Conservation (phyloP, 1,284 basidiomycete species). For the Malassezia dermatis region DNA sequence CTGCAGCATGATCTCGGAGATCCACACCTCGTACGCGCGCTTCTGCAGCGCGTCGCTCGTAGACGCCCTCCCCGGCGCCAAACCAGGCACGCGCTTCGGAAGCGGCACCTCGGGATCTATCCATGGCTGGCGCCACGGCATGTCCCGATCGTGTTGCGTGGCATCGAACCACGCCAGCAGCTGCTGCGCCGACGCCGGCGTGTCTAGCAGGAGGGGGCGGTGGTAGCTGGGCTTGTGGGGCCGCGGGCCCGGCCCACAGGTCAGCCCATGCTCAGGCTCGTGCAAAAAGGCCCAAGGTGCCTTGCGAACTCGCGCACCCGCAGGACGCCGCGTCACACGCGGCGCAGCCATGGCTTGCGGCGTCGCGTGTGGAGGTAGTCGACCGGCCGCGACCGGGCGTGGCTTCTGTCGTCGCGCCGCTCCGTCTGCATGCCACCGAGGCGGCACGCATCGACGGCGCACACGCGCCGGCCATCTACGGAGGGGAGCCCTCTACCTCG, state of each 20-base stretch:
- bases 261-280: background rate
- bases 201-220: slow-evolving; percentile 24
- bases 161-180: slow-evolving; percentile 57
- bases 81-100: background rate
- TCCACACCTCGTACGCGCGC: slow-evolving; percentile 58
- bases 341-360: background rate
- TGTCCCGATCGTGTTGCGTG: slow-evolving; percentile 59
- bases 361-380: background rate
- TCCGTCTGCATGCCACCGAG: background rate
- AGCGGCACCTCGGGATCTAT: slow-evolving; percentile 18
- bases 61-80: background rate
- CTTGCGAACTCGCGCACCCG: background rate
- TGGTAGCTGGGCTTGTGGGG: slow-evolving; percentile 24
- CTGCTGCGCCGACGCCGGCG: slow-evolving; percentile 12
- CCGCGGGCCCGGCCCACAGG: background rate
- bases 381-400: background rate
- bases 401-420: background rate
- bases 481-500: background rate
- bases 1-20: slow-evolving; percentile 92
- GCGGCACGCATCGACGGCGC: background rate
- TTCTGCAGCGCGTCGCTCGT: slow-evolving; percentile 49
- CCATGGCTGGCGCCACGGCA: slow-evolving; percentile 75
- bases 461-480: background rate
- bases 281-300: background rate
- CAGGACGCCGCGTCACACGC: background rate